These are phyloP conservation scores for Petunia axillaris DNA, from an alignment of 257 asterid genomes.

Conservation along the genomic window DNA sequence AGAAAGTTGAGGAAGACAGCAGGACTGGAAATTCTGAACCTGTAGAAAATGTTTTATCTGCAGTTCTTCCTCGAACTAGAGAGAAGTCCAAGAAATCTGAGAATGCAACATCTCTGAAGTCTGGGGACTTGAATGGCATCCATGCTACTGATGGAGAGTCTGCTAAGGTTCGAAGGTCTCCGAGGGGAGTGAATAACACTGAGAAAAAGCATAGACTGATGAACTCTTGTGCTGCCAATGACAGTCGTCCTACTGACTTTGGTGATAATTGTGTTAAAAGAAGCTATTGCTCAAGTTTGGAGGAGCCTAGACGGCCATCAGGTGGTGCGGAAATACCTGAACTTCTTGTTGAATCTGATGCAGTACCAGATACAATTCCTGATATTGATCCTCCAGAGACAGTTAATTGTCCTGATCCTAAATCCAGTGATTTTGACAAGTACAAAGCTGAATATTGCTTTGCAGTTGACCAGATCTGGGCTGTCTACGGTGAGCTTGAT, in stretches of 20 bases:
- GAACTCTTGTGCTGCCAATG: neutral
- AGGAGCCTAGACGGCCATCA: slow-evolving; percentile 21
- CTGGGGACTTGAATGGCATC: slow-evolving; percentile 28
- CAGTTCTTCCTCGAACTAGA: slow-evolving; percentile 1
- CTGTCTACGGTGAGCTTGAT: slow-evolving; percentile 60
- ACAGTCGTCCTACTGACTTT: neutral
- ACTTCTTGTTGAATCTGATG: slow-evolving; percentile 44
- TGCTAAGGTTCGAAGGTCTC: slow-evolving; percentile 28
- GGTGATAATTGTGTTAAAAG: too few relatives aligned
- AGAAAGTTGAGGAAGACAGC: slow-evolving; percentile 30
- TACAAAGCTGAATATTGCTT: slow-evolving; percentile 44
- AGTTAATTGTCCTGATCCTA: slow-evolving; percentile 53
- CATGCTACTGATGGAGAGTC: slow-evolving; percentile 23
- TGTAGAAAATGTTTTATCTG: slow-evolving; percentile 26
- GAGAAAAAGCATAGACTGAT: neutral
- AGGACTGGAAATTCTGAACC: slow-evolving; percentile 18
- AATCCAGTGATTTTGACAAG: slow-evolving; percentile 68
- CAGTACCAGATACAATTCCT: slow-evolving; percentile 34
- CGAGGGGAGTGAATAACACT: slow-evolving; percentile 29
- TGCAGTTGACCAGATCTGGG: slow-evolving; percentile 69
- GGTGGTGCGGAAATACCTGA: slow-evolving; percentile 36
- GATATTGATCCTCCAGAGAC: slow-evolving; percentile 3
- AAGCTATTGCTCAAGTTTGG: slow-evolving; percentile 2
- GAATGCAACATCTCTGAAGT: slow-evolving; percentile 23
- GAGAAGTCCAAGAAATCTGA: slow-evolving; percentile 23